These are phyloP conservation scores for Lumnitzera racemosa DNA, from an alignment of 345 rosid genomes.

Conservation along the genomic window DNA sequence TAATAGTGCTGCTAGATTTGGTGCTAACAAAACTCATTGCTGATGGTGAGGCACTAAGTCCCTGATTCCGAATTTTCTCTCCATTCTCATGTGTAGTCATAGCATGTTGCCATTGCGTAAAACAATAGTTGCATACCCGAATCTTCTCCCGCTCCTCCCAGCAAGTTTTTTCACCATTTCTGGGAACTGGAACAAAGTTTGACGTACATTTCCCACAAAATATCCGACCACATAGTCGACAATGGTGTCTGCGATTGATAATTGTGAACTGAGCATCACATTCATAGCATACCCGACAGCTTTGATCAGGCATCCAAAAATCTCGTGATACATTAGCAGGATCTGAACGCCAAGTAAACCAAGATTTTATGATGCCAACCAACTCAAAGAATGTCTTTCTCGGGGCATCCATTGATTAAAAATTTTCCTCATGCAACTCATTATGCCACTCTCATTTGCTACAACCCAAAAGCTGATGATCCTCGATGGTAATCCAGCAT, in stretches of 20 bases:
- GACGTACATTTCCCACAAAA: slow-evolving; percentile 91
- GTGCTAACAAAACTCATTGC: slow-evolving; percentile 64
- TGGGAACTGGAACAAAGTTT: slow-evolving; percentile 63
- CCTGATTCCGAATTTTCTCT: slow-evolving; percentile 31
- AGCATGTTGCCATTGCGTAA: slow-evolving; percentile 73
- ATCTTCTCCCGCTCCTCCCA: slow-evolving; percentile 66
- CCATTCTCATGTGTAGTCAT: slow-evolving; percentile 43
- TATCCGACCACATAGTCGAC: slow-evolving; percentile 84
- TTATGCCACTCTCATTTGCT: slow-evolving; percentile 50
- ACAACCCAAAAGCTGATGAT: slow-evolving; percentile 13
- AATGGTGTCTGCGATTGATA: slow-evolving; percentile 79
- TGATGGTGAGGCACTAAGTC: slow-evolving; percentile 48
- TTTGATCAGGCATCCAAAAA: slow-evolving; percentile 99
- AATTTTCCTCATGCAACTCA: slow-evolving; percentile 42
- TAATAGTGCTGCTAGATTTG: slow-evolving; percentile 48
- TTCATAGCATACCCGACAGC: slow-evolving; percentile 91
- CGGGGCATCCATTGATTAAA: slow-evolving; percentile 54
- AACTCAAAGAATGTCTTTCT: slow-evolving; percentile 54
- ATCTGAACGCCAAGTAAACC: slow-evolving; percentile 81
- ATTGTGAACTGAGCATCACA: slow-evolving; percentile 76
- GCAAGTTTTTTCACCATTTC: slow-evolving; percentile 30
- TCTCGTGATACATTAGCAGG: slow-evolving; percentile 69
- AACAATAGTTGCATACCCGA: slow-evolving; percentile 90
- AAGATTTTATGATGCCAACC: slow-evolving; percentile 44
- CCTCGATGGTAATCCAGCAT: no score